phyloP scores from a whole-genome alignment of 768 basidiomycete species.

The Kwoniella shandongensis region DNA sequence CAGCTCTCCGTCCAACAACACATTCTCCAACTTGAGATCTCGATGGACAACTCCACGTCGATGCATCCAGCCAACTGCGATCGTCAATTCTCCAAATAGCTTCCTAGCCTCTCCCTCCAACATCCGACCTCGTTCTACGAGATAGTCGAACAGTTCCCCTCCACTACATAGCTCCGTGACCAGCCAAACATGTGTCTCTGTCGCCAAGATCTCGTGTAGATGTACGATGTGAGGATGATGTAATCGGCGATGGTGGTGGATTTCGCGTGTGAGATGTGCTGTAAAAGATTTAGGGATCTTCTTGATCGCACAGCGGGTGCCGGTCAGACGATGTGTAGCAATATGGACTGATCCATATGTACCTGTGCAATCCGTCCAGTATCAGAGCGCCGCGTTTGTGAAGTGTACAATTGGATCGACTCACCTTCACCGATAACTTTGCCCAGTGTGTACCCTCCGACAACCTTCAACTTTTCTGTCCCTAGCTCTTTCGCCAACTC shows the following conservation, averaged over 20 bases:
- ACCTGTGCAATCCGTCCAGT: conserved; percentile 58
- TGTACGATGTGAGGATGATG: conserved; percentile 95
- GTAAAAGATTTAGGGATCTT: conserved; percentile 92
- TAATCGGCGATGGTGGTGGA: conserved; percentile 94
- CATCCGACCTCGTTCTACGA: conserved; percentile 88
- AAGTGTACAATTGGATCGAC: conserved; percentile 30
- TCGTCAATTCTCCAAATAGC: conserved; percentile 93
- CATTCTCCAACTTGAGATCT: conserved; percentile 95
- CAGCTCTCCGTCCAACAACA: conserved; percentile 83
- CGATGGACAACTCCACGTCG: conserved; percentile 91
- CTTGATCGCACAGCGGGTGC: conserved; percentile 91
- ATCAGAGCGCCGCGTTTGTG: too few species aligned
- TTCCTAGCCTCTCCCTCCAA: conserved; percentile 77
- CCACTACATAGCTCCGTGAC: conserved; percentile 95
- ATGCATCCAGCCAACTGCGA: conserved; percentile 91
- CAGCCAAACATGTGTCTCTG: conserved; percentile 93
- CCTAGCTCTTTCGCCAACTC: conserved; percentile 94
- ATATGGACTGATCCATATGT: conserved; percentile 94
- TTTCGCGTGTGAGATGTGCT: conserved; percentile 87
- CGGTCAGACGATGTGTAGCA: conserved; percentile 89
- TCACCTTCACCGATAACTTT: conserved; percentile 92
- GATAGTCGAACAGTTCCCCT: conserved; percentile 96
- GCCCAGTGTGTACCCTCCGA: conserved; percentile 91
- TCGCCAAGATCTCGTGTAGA: conserved; percentile 96
- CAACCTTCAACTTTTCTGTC: conserved; percentile 82